Conservation (phyloP, 1,139 yeast species). For the Tardiomyces digboiensis region DNA sequence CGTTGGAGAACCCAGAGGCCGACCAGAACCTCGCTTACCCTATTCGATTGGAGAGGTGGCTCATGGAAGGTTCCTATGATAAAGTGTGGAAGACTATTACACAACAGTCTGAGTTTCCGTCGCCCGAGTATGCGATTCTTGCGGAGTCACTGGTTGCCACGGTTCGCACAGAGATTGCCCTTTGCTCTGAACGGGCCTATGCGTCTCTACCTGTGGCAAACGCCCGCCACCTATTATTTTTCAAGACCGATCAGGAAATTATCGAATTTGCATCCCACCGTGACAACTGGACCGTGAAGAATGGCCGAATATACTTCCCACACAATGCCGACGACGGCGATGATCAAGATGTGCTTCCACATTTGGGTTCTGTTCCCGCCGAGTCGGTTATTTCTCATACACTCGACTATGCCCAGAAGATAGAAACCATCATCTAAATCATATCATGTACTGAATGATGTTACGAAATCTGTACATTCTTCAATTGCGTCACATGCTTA, state of each 20-base stretch:
- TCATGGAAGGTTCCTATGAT: constrained; percentile 95
- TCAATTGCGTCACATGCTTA: too few species aligned
- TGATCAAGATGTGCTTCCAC: constrained; percentile 13
- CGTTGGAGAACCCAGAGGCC: constrained; percentile 48
- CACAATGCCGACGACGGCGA: constrained; percentile 16
- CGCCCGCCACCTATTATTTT: constrained; percentile 72
- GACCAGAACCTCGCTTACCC: constrained; percentile 70
- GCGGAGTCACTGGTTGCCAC: constrained; percentile 54
- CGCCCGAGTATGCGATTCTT: constrained; percentile 33
- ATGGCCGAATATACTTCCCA: constrained; percentile 53
- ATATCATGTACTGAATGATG: background rate
- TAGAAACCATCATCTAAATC: constrained; percentile 67
- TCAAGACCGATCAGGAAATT: constrained; percentile 59
- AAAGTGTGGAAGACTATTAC: constrained; percentile 77
- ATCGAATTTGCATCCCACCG: constrained; percentile 46
- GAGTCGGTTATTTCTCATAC: constrained; percentile 50
- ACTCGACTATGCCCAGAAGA: constrained; percentile 72
- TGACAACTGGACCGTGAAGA: constrained; percentile 52
- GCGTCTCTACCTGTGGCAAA: constrained; percentile 67
- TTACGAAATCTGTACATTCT: background rate
- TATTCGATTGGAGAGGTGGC: constrained; percentile 79
- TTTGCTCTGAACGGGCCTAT: constrained; percentile 75
- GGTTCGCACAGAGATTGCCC: constrained; percentile 81
- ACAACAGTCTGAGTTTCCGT: constrained; percentile 36
- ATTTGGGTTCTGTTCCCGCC: constrained; percentile 19